Evolutionary conservation across 148 eudicot species (phyloP).

Genomic region (Rheum nobile): DNA sequence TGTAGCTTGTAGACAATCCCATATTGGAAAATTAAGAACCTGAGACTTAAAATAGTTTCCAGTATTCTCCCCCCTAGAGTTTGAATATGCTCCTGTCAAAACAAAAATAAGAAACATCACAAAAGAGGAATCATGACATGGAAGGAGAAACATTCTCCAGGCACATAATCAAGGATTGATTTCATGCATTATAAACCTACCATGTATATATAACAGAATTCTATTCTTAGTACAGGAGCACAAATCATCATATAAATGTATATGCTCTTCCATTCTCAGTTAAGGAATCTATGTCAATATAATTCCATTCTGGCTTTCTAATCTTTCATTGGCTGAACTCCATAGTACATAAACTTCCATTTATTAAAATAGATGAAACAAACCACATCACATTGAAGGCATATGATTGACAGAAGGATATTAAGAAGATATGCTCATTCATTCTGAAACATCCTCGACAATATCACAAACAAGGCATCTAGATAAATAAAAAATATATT

Average conservation of each 20-base stretch:
- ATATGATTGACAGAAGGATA: neutral
- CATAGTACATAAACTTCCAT: neutral
- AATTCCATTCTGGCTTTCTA: neutral
- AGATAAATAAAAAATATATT: neutral
- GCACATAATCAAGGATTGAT: neutral
- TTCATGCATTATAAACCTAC: neutral
- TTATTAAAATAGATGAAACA: neutral
- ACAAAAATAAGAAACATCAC: neutral
- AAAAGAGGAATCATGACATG: neutral
- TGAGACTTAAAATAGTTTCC: conserved; percentile 88
- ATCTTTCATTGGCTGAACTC: neutral
- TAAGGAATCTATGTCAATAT: neutral
- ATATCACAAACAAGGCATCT: neutral
- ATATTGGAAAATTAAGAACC: conserved; percentile 89
- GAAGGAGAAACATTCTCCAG: neutral
- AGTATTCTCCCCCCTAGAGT: conserved; percentile 63
- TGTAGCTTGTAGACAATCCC: conserved; percentile 88
- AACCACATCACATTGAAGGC: neutral
- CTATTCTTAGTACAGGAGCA: neutral
- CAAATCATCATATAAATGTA: neutral
- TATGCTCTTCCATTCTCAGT: neutral
- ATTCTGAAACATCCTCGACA: neutral
- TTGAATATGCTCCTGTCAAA: conserved; percentile 67
- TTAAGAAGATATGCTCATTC: neutral
- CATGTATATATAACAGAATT: neutral